A percentile compares a stretch with the other conserved stretches of the same genome.
Evolutionary conservation across 345 rosid genomes (phyloP).

Genomic region (Aquilaria yunnanensis): DNA sequence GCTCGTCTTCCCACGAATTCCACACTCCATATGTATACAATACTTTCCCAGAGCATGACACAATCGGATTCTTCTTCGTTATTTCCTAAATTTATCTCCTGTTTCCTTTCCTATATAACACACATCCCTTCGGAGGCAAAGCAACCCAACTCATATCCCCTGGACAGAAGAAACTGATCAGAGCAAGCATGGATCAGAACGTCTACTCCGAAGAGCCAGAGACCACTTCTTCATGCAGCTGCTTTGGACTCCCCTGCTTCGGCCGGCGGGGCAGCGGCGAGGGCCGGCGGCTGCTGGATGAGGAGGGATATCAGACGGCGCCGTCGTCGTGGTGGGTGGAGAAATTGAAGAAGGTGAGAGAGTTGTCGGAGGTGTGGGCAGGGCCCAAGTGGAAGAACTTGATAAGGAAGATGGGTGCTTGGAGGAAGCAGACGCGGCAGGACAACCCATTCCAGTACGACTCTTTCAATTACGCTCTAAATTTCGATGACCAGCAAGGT

Average conservation of each 20-base stretch:
- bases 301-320: slow-evolving; percentile 10
- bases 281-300: slow-evolving; percentile 9
- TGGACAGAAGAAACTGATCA: no score
- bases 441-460: slow-evolving; percentile 34
- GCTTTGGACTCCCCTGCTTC: slow-evolving; percentile 29
- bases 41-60: no score
- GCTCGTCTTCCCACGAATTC: no score
- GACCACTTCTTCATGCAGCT: slow-evolving; percentile 15
- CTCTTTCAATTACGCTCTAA: slow-evolving; percentile 50
- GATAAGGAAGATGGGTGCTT: slow-evolving; percentile 35
- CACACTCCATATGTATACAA: no score
- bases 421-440: slow-evolving; percentile 16
- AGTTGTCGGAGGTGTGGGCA: slow-evolving; percentile 34
- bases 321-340: slow-evolving; percentile 22
- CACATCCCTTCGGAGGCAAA: no score
- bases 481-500: slow-evolving; percentile 34
- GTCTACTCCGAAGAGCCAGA: no score
- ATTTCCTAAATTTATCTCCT: no score
- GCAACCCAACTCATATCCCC: no score
- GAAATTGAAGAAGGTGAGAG: slow-evolving; percentile 37
- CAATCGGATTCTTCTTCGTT: no score
- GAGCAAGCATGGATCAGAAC: no score
- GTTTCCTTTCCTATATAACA: no score
- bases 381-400: slow-evolving; percentile 58
- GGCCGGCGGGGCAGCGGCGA: slow-evolving; percentile 11